A percentile compares a stretch with the other conserved stretches of the same genome.
Evolutionary conservation across 1,284 basidiomycete genomes (phyloP).

Genomic region (Thecaphora thlaspeos): DNA sequence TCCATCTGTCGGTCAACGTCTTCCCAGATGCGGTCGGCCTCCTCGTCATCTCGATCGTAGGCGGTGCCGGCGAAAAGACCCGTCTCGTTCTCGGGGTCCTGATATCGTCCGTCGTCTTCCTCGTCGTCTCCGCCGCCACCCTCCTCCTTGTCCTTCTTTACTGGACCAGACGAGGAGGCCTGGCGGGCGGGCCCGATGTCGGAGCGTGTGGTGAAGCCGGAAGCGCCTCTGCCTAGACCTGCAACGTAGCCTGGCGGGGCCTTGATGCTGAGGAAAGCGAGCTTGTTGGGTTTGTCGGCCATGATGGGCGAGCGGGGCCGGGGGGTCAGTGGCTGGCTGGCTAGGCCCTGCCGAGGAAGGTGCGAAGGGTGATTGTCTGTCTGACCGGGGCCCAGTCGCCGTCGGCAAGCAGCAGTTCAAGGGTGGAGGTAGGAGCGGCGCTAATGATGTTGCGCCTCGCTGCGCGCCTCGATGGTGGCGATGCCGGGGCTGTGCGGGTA

Average conservation of each 20-base stretch:
- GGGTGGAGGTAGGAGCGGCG: too few species aligned
- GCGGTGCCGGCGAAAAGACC: slow-evolving; percentile 93
- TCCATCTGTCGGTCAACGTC: slow-evolving; percentile 87
- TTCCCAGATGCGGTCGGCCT: slow-evolving; percentile 94
- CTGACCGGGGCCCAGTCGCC: too few species aligned
- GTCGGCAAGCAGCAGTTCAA: too few species aligned
- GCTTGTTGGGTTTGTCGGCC: slow-evolving; percentile 47
- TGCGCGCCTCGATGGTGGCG: too few species aligned
- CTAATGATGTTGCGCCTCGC: too few species aligned
- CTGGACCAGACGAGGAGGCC: slow-evolving; percentile 62
- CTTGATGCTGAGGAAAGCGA: slow-evolving; percentile 50
- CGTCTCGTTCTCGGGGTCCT: slow-evolving; percentile 96
- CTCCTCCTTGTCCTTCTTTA: slow-evolving; percentile 1
- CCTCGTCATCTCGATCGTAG: slow-evolving; percentile 96
- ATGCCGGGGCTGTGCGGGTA: too few species aligned
- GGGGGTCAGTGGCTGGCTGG: too few species aligned
- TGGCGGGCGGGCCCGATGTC: slow-evolving; percentile 97
- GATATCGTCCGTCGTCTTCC: slow-evolving; percentile 81
- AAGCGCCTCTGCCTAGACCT: slow-evolving; percentile 64
- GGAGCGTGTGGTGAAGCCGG: slow-evolving; percentile 95
- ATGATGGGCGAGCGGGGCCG: too few species aligned
- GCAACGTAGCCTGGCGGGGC: slow-evolving; percentile 56
- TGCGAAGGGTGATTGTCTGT: too few species aligned
- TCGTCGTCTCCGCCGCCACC: slow-evolving; percentile 40
- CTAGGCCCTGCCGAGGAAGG: too few species aligned